These are phyloP conservation scores for Colletotrichum cuscutae DNA, from an alignment of 2,329 filamentous ascomycete species.

Conservation along the genomic window DNA sequence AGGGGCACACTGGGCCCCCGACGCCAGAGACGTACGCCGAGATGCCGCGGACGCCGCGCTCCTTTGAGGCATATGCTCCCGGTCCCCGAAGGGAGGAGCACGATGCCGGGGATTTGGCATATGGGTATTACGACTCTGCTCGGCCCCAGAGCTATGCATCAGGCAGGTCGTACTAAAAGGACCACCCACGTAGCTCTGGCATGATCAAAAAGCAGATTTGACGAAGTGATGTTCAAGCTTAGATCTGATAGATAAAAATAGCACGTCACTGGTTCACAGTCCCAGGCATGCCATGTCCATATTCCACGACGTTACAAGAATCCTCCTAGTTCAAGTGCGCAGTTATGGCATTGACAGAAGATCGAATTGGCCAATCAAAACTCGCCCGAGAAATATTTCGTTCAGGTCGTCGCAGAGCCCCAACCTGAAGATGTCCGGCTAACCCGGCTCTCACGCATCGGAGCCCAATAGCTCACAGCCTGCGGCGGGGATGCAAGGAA, in stretches of 20 bases:
- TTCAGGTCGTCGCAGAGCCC: too few relatives aligned
- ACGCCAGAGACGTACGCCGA: slow-evolving; percentile 6
- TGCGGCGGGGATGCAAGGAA: too few relatives aligned
- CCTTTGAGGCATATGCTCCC: slow-evolving; percentile 22
- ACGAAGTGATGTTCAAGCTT: background rate
- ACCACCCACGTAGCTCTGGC: background rate
- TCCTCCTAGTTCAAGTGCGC: background rate
- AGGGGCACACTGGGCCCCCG: slow-evolving; percentile 8
- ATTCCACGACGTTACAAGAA: background rate
- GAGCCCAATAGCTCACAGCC: too few relatives aligned
- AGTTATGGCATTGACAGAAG: background rate
- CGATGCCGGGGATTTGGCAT: background rate
- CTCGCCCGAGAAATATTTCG: background rate
- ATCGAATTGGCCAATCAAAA: too few relatives aligned
- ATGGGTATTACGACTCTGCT: slow-evolving; percentile 14
- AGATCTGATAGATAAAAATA: background rate
- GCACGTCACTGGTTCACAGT: background rate
- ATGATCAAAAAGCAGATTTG: background rate
- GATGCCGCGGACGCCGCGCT: slow-evolving; percentile 20
- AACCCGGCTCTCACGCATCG: too few relatives aligned
- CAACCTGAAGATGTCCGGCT: too few relatives aligned
- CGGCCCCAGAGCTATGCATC: slow-evolving; percentile 27
- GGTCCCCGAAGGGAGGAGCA: slow-evolving; percentile 11
- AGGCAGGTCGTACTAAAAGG: slow-evolving; percentile 22
- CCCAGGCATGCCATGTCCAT: slow-evolving; percentile 7